Evolutionary conservation across 2,329 filamentous ascomycete genomes (phyloP), one percentile per base, ranked within the genome.

Genomic region (Bipolaris victoriae): DNA sequence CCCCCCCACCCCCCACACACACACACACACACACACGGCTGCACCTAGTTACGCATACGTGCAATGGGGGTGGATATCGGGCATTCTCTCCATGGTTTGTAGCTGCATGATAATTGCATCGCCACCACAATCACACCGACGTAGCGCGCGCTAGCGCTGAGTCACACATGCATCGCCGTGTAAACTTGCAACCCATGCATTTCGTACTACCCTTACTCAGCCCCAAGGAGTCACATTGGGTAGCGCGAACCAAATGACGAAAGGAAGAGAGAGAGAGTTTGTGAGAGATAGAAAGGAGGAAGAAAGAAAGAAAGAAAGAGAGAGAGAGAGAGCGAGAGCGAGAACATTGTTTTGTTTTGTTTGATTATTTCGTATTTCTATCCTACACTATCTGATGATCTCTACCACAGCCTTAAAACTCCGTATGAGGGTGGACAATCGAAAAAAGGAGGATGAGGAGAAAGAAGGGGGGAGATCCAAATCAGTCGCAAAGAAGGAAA

Each of bases 361-460:
- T 35, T 46, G 24, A n/a, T 29, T 29, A 39, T 18, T 45, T 58
- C 33, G 18, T 50, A 41, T 66, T 61, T 60, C 56, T 67, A 65
- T 62, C 53, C 55, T 72, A 70, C 65, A 72, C 61, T 72, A 69
- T 68, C 64, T 72, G 68, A 71, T 61, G 68, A 72, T 58, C 70
- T 74, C 71, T 65, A 72, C 70, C 70, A 55, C 61, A 57, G 60
- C 69, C 62, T 64, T 44, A 35, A 53, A 53, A 64, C 63, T 64
- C 58, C 57, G 52, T 48, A 55, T 31, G 56, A 60, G 56, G 43
- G 39, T 10, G 31, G 15, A 16, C n/a, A 16, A 39, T 24, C 10
- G 7, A 26, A 26, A 58, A 47, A 65, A 58, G 52, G 3, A 20
- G 20, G 20, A 20, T 20, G 53, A 58, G 50, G 53, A 67, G 59